Base-by-base conservation (phyloP, 1,139 yeast genomes). In the Saccharomycopsis hybrid region DNA sequence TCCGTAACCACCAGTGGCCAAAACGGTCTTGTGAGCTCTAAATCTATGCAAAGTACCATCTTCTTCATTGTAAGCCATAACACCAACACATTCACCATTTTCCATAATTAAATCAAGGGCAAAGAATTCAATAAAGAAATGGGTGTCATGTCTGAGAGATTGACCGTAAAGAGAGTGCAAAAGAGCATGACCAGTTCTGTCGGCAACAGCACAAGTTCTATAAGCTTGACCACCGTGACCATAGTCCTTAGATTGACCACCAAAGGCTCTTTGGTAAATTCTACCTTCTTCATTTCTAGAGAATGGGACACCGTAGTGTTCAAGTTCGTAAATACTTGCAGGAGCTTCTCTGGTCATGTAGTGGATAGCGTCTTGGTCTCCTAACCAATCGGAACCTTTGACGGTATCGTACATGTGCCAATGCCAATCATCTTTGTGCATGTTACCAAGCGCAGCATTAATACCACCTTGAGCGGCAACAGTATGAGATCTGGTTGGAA, bases 351-450 rank as follows among this genome's bases (percentile, higher is more conserved):
- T 83, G 56, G 98, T 90, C 98, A 92, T 92, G 74, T 92, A 92
- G 72, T 92, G 97, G 67, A 92, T 92, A 52, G 98, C 96, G 66
- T 92, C 98, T 73, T 92, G 98, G 72, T 92, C 98, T 63, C 98
- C 98, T 57, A 92, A 80, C 98, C 98, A 92, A 73, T 92, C 98
- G n/a, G 97, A 89, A 58, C 98, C 98, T 74, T 92, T 92, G 63
- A 92, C 98, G 64, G 98, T 92, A 66, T 92, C 98, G 72, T 90
- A 90, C 96, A 92, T 90, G 72, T 92, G 98, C 97, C 98, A 92
- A 69, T 87, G 94, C 98, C 98, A 92, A 74, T 90, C 92, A 70
- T 92, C 98, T 60, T 79, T 76, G 74, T 94, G 97, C 96, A 92
- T 90, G 76, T 92, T 92, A 59, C 95, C 92, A 57, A 92, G 77